Percentiles rank a stretch among this genome's conserved stretches.
Conservation (phyloP, 495 filamentous ascomycete genomes). For the Aspergillus cristatus region DNA sequence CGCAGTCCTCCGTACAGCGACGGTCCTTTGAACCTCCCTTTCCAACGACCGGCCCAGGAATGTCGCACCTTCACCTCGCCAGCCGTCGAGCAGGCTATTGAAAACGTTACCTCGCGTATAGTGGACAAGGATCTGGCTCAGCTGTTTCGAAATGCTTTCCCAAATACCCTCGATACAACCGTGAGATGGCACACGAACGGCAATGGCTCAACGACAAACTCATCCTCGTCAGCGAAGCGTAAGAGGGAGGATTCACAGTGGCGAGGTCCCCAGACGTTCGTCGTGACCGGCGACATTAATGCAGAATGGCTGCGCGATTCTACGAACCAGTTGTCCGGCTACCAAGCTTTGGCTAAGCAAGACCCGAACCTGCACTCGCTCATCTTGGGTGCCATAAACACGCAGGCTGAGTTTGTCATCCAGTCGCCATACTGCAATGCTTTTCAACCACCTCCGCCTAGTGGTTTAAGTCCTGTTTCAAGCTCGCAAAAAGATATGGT, state of each 20-base stretch:
- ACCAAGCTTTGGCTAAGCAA: constrained; percentile 73
- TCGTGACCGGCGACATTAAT: constrained; percentile 98
- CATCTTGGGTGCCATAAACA: constrained; percentile 92
- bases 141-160: constrained; percentile 95
- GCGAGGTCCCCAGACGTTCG: constrained; percentile 82
- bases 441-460: constrained; percentile 87
- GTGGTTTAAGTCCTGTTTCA: constrained; percentile 54
- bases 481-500: constrained; percentile 78
- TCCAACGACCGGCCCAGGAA: constrained; percentile 66
- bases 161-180: constrained; percentile 90
- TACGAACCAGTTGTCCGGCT: constrained; percentile 88
- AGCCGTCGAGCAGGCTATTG: constrained; percentile 79
- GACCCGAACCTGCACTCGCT: constrained; percentile 67
- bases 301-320: constrained; percentile 97
- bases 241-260: constrained; percentile 53
- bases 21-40: constrained; percentile 76
- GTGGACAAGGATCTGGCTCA: constrained; percentile 82
- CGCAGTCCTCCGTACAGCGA: constrained; percentile 64
- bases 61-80: constrained; percentile 87
- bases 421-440: constrained; percentile 96
- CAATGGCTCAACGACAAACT: constrained; percentile 10
- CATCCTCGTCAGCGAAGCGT: constrained; percentile 24
- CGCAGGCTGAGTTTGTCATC: constrained; percentile 90
- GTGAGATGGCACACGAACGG: constrained; percentile 66
- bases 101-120: constrained; percentile 68